Evolutionary conservation across 257 asterid species (phyloP).

Genomic region (Linaria vulgaris): DNA sequence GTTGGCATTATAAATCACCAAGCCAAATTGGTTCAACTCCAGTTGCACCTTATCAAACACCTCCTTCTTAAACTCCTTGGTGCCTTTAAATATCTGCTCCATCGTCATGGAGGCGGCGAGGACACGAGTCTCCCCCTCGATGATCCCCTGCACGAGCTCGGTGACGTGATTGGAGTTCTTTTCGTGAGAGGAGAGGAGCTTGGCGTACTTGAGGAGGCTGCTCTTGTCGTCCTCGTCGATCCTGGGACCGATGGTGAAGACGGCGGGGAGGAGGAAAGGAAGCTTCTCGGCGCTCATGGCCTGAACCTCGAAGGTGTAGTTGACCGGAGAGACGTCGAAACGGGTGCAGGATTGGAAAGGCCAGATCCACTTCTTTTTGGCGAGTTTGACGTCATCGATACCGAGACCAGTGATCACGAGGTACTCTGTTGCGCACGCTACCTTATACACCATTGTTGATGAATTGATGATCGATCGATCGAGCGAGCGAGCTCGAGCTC

Average conservation of each 20-base stretch:
- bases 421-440: constrained; percentile 70
- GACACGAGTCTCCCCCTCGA: constrained; percentile 74
- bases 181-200: constrained; percentile 60
- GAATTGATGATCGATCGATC: too few species aligned
- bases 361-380: constrained; percentile 57
- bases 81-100: constrained; percentile 59
- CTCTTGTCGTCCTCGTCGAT: constrained; percentile 35
- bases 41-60: constrained; percentile 65
- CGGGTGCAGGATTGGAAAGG: constrained; percentile 56
- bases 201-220: constrained; percentile 59
- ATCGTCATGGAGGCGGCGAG: constrained; percentile 72
- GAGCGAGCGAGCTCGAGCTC: too few species aligned
- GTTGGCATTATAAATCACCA: constrained; percentile 63
- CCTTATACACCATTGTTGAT: constrained; percentile 56
- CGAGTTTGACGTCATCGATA: constrained; percentile 41
- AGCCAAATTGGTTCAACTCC: constrained; percentile 61
- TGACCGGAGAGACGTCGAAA: constrained; percentile 61
- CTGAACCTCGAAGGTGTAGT: constrained; percentile 73
- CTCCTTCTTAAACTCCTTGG: constrained; percentile 59
- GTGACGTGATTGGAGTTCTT: constrained; percentile 54
- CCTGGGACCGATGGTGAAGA: constrained; percentile 72
- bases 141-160: constrained; percentile 62
- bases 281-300: constrained; percentile 87
- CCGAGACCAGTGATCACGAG: constrained; percentile 61
- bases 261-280: constrained; percentile 69